Evolutionary conservation across 768 basidiomycete species (phyloP).

Genomic region (Suillus fuscotomentosus): DNA sequence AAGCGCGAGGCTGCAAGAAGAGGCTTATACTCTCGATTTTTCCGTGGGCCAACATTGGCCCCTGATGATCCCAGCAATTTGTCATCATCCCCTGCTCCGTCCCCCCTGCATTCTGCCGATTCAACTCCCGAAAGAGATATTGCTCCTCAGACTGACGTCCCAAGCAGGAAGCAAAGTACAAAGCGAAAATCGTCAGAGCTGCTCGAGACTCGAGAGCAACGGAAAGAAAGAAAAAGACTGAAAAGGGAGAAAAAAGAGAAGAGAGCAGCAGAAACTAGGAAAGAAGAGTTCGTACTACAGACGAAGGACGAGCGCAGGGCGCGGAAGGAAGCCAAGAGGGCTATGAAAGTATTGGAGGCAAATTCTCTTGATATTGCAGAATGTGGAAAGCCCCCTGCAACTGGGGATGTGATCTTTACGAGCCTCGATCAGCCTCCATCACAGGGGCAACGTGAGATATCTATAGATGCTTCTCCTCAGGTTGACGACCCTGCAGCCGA

Average conservation of each 20-base stretch:
- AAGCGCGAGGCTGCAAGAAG: slow-evolving; percentile 78
- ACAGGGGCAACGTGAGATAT: slow-evolving; percentile 11
- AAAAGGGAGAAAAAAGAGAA: slow-evolving; percentile 22
- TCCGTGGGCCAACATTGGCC: slow-evolving; percentile 69
- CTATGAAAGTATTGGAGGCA: not conserved
- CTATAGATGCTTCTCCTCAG: not conserved
- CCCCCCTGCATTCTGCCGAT: not conserved
- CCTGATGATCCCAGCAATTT: slow-evolving; percentile 32
- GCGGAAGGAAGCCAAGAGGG: slow-evolving; percentile 7
- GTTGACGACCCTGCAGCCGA: not conserved
- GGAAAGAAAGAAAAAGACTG: slow-evolving; percentile 21
- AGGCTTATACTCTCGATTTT: slow-evolving; percentile 78
- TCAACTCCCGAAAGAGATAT: not conserved
- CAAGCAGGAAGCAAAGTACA: not conserved
- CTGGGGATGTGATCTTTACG: not conserved
- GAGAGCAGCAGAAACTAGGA: slow-evolving; percentile 8
- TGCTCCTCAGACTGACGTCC: not conserved
- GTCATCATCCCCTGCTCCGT: not conserved
- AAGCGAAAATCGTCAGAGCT: slow-evolving; percentile 12
- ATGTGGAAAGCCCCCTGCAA: not conserved
- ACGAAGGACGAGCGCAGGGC: slow-evolving; percentile 3
- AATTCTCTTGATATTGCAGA: not conserved
- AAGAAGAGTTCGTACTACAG: not conserved
- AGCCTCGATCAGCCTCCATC: not conserved
- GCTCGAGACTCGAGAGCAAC: slow-evolving; percentile 17